Evolutionary conservation across 2,329 filamentous ascomycete species (phyloP).

Genomic region (Mariannaea sp.): DNA sequence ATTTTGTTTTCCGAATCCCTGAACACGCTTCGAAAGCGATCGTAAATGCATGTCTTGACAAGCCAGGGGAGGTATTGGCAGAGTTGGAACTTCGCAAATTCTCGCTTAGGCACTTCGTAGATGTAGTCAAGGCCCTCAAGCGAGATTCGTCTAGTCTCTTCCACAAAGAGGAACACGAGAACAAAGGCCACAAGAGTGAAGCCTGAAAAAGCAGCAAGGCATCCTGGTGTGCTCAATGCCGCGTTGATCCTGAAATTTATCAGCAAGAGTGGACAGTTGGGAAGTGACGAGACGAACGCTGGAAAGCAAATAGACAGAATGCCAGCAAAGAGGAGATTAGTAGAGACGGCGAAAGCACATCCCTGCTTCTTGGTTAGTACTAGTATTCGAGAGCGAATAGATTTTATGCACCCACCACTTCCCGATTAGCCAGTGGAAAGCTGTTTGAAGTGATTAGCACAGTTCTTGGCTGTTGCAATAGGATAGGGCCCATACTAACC

Average conservation of each 20-base stretch:
- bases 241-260: not conserved
- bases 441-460: slow-evolving; percentile 15
- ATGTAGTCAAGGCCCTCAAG: slow-evolving; percentile 45
- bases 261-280: not conserved
- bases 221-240: not conserved
- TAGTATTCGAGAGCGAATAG: not conserved
- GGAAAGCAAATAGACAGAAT: slow-evolving; percentile 45
- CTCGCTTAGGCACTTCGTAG: slow-evolving; percentile 41
- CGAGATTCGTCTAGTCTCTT: slow-evolving; percentile 45
- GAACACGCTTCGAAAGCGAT: no score
- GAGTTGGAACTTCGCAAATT: slow-evolving; percentile 41
- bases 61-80: slow-evolving; percentile 38
- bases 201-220: not conserved
- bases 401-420: slow-evolving; percentile 38
- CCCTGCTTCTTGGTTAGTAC: slow-evolving; percentile 38
- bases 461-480: no score
- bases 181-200: slow-evolving; percentile 47
- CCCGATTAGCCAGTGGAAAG: slow-evolving; percentile 54
- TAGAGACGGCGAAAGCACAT: slow-evolving; percentile 50
- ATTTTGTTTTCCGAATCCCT: no score
- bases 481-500: not conserved
- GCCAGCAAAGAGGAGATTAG: slow-evolving; percentile 52
- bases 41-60: no score
- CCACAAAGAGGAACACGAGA: slow-evolving; percentile 48
- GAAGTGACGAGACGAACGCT: not conserved